Evolutionary conservation across 768 basidiomycete genomes (phyloP).

Genomic region (Russula sp.): DNA sequence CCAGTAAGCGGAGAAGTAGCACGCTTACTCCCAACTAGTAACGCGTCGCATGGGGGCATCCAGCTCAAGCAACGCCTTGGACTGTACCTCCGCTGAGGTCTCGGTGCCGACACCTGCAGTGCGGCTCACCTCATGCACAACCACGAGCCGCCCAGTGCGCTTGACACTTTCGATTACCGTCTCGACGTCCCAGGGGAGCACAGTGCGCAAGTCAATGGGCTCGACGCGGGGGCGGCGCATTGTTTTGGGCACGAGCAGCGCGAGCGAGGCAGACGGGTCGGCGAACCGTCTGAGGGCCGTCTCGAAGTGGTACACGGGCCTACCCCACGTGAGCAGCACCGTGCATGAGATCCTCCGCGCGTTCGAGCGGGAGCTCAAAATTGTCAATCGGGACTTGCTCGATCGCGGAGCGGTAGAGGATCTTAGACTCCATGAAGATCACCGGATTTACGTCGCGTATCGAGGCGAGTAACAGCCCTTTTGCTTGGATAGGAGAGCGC

Average conservation of each 20-base stretch:
- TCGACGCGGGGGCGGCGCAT: slow-evolving; percentile 70
- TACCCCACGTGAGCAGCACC: slow-evolving; percentile 90
- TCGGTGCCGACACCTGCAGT: slow-evolving; percentile 88
- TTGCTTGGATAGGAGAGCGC: slow-evolving; percentile 92
- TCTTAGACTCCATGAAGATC: slow-evolving; percentile 93
- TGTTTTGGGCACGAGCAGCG: slow-evolving; percentile 56
- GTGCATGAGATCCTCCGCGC: slow-evolving; percentile 65
- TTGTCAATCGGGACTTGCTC: slow-evolving; percentile 92
- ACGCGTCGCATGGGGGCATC: slow-evolving; percentile 84
- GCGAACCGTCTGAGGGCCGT: slow-evolving; percentile 68
- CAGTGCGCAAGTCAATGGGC: slow-evolving; percentile 84
- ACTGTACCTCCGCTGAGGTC: slow-evolving; percentile 84
- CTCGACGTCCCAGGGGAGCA: slow-evolving; percentile 85
- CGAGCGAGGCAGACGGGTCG: slow-evolving; percentile 59
- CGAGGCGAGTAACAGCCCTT: slow-evolving; percentile 78
- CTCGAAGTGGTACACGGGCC: slow-evolving; percentile 87
- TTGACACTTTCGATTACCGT: slow-evolving; percentile 77
- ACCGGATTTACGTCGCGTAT: slow-evolving; percentile 93
- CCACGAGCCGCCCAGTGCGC: slow-evolving; percentile 75
- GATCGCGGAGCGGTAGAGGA: slow-evolving; percentile 79
- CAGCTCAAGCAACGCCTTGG: slow-evolving; percentile 80
- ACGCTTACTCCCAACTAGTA: slow-evolving; percentile 89
- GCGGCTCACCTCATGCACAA: slow-evolving; percentile 89
- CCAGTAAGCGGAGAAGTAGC: slow-evolving; percentile 1
- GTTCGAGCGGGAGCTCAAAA: slow-evolving; percentile 74